Conservation (phyloP, 768 basidiomycete species). For the Lactarius sp. region DNA sequence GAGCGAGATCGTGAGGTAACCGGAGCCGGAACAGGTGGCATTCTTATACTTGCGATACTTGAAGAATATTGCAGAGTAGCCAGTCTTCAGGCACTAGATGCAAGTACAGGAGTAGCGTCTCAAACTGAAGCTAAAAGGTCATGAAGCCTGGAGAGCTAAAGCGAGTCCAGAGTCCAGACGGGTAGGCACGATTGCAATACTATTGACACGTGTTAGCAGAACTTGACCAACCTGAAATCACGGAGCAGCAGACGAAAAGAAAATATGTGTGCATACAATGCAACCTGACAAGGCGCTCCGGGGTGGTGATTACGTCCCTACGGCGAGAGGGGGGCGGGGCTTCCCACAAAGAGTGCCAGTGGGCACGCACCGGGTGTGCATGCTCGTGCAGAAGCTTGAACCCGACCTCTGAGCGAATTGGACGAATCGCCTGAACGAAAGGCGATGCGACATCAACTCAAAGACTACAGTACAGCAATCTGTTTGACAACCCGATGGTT, state of each 20-base stretch:
- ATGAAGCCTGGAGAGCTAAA: not conserved
- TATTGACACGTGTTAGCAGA: not conserved
- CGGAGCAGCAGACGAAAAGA: not conserved
- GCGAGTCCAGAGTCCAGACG: constrained; percentile 1
- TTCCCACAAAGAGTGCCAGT: too few relatives aligned
- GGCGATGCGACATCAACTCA: too few relatives aligned
- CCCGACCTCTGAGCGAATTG: too few relatives aligned
- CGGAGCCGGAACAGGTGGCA: constrained; percentile 14
- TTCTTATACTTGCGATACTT: not conserved
- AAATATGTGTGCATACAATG: not conserved
- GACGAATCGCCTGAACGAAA: too few relatives aligned
- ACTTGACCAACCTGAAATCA: not conserved
- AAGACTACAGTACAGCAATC: too few relatives aligned
- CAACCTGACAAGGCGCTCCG: not conserved
- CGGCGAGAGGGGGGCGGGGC: too few relatives aligned
- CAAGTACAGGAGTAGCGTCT: not conserved
- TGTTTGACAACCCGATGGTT: too few relatives aligned
- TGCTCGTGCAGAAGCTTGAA: too few relatives aligned
- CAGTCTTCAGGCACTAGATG: not conserved
- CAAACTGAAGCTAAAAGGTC: not conserved
- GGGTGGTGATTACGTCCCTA: too few relatives aligned
- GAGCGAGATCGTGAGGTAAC: not conserved
- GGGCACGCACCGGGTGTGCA: too few relatives aligned
- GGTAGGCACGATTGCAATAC: constrained; percentile 6
- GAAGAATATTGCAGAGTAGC: not conserved